Base-by-base conservation (phyloP, 805 yeast species). In the Wickerhamiella occidentalis region DNA sequence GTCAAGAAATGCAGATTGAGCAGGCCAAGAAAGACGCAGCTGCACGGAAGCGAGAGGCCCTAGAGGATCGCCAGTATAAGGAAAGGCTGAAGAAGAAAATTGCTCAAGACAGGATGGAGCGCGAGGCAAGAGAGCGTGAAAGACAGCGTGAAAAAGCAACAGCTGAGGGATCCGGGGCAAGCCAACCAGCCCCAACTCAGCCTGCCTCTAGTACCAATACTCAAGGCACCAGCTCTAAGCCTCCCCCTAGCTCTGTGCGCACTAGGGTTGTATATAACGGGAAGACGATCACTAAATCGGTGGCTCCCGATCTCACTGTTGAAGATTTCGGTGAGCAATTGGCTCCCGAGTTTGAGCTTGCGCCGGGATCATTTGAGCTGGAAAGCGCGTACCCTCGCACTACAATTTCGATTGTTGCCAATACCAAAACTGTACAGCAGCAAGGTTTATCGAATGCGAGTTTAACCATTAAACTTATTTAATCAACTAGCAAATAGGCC, bases 41-140 rank as follows among this genome's bases (percentile, higher is more conserved):
- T 25, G 54, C 56, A 26, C 58, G 64, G 19, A 54, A 56, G 21
- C 55, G 58, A 37, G 63, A 62, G 51, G 61, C 57, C 1, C 48
- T 48, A 3, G 67, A 58, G 28, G 68, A 64, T 33, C 55, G 52
- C 8, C 49, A 49, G 13, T 67, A 67, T 28, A 58, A 59, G 48
- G 56, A 60, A 49, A 51, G 62, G 36, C 57, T 65, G 47, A 53
- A 56, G 50, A 63, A 58, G 21, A 61, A 56, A 45, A 65, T 65
- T 46, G 68, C 62, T 47, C 66, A 64, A n/a, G 68, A 65, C 41
- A 59, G 55, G 48, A 52, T 58, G 17, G 64, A 61, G 21, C 55
- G 68, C 12, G 56, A 55, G 21, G 57, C 55, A 19, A 48, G 44
- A 22, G 37, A 17, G n/a, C 52, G 42, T 52, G 53, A 47, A 45